Base-by-base conservation (phyloP, 805 yeast genomes). In the Diddensiella santjacobensis region DNA sequence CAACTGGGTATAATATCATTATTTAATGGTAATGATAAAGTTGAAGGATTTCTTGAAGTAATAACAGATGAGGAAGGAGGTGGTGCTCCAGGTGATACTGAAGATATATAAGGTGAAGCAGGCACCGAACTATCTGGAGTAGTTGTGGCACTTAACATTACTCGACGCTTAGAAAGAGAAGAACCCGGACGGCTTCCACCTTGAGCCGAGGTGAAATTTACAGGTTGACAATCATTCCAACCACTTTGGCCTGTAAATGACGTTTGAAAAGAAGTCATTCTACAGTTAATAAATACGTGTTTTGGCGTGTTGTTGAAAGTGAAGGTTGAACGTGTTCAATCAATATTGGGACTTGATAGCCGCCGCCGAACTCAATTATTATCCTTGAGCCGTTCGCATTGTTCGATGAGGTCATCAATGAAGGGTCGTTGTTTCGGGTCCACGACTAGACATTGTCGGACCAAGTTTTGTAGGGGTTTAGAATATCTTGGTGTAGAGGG, bases 381-480 rank as follows among this genome's bases (percentile, higher is more conserved):
- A 18, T 18, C 19, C 47, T 23, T 13, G 30, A 6, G 48, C 39
- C 40, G 20, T 41, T 40, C 45, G n/a, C 40, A 35, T 2, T 30
- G 40, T 6, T 42, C 42, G 24, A 50, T 37, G 3, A 51, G 42
- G 17, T 55, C 54, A 53, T 80, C 87, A 19, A 83, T 73, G 0
- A 73, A 52, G 0, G 96, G 95, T 51, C 97, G 71, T 31, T 73
- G 62, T 0, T 55, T 57, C 0, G 89, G 79, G 47, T 86, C 82
- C 8, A 83, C 72, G 4, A 72, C 74, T 47, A 90, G 67, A 64
- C 96, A 89, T 50, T 62, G 59, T 30, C 63, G 58, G 8, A 90
- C 80, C 39, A 89, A 54, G 1, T 71, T 73, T 48, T 82, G 72
- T 40, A 87, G 69, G 3, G 69, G 78, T 0, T 71, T 71, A 1